These are phyloP conservation scores for Wallacemonas collosoma DNA, from an alignment of 208 protist genomes.

Conservation along the genomic window DNA sequence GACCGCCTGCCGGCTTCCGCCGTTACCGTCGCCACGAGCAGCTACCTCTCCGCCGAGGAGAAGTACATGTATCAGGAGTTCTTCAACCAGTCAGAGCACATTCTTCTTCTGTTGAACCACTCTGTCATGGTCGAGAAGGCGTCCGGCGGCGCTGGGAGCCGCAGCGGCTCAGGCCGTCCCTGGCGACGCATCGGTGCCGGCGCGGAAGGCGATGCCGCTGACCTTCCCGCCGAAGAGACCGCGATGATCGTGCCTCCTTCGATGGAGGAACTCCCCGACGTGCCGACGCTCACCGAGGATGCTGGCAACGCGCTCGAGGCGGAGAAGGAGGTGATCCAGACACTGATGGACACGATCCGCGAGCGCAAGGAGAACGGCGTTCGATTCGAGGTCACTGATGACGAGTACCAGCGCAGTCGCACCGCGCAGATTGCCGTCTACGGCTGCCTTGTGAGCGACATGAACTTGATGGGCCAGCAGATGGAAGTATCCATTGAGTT, in stretches of 20 bases:
- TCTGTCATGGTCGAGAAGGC: constrained; percentile 44
- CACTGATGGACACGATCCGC: constrained; percentile 59
- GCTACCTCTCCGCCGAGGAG: constrained; percentile 75
- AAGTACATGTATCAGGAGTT: constrained; percentile 89
- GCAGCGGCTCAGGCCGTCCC: constrained; percentile 1
- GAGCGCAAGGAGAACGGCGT: constrained; percentile 48
- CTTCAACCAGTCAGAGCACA: constrained; percentile 85
- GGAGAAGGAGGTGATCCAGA: constrained; percentile 64
- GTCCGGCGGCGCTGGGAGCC: constrained; percentile 10
- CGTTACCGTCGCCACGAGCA: constrained; percentile 64
- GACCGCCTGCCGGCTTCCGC: constrained; percentile 50
- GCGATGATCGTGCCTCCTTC: constrained; percentile 22
- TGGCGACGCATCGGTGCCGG: background rate
- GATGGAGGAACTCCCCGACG: constrained; percentile 20
- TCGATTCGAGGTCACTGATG: constrained; percentile 39
- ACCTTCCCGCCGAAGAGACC: constrained; percentile 12
- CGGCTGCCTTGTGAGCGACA: constrained; percentile 78
- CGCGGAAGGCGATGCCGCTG: constrained; percentile 14
- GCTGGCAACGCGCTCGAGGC: constrained; percentile 46
- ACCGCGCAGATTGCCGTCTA: constrained; percentile 70
- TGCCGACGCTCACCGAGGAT: constrained; percentile 31
- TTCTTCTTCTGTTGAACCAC: constrained; percentile 65
- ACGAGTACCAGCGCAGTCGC: constrained; percentile 52
- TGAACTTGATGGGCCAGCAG: constrained; percentile 65
- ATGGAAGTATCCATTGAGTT: constrained; percentile 50